Percentiles rank a stretch among this genome's conserved stretches.
Conservation (phyloP, 2,329 filamentous ascomycete genomes). For the Calonectria pseudoreteaudii region DNA sequence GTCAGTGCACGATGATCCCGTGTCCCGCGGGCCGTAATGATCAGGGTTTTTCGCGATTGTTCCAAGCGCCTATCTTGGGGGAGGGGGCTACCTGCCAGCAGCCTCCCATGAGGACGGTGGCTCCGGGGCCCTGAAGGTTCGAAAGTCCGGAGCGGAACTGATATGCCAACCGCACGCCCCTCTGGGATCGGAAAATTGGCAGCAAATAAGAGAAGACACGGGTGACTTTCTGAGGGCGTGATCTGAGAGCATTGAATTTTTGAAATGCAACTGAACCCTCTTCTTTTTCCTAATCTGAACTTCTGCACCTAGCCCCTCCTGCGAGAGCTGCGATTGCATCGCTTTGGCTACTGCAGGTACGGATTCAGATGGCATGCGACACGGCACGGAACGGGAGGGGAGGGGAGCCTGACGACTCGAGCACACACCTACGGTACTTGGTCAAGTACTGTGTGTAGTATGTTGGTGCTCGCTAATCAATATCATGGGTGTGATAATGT, state of each 20-base stretch:
- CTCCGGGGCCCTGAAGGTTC: background rate
- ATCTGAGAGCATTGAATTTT: background rate
- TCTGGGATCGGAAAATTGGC: background rate
- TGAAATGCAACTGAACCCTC: slow-evolving; percentile 2
- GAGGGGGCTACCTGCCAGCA: background rate
- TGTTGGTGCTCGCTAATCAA: slow-evolving; percentile 12
- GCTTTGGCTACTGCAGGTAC: slow-evolving; percentile 31
- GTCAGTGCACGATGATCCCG: slow-evolving; percentile 15
- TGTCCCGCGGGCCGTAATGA: slow-evolving; percentile 13
- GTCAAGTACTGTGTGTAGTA: background rate
- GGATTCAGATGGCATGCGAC: slow-evolving; percentile 18
- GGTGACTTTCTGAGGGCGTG: background rate
- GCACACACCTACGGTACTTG: slow-evolving; percentile 14
- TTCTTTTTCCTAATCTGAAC: background rate
- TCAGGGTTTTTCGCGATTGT: slow-evolving; percentile 1
- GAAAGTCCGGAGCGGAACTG: background rate
- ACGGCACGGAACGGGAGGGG: slow-evolving; percentile 15
- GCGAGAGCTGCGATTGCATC: slow-evolving; percentile 13
- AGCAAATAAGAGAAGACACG: slow-evolving; percentile 3
- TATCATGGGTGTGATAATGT: background rate
- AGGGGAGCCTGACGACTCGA: slow-evolving; percentile 6
- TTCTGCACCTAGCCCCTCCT: background rate
- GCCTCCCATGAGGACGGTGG: background rate
- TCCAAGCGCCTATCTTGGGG: background rate
- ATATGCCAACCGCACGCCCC: background rate